Evolutionary conservation across 2,329 filamentous ascomycete genomes (phyloP).

Genomic region (Hypoxylon sp.): DNA sequence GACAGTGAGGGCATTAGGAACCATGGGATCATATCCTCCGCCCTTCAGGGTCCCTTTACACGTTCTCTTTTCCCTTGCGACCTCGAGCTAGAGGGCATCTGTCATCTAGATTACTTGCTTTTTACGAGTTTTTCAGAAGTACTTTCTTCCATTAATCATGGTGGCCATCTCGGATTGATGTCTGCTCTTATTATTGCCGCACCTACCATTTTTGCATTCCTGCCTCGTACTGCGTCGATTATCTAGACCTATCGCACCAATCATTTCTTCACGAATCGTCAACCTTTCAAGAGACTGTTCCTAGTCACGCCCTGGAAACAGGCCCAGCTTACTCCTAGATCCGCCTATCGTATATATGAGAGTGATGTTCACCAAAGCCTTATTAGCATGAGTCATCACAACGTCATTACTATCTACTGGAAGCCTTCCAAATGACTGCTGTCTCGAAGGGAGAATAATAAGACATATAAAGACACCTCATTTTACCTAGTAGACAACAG

Average conservation of each 20-base stretch:
- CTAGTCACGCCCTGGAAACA: background rate
- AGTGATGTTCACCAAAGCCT: conserved; percentile 1
- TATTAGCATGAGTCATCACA: background rate
- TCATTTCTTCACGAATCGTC: background rate
- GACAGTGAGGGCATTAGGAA: conserved; percentile 22
- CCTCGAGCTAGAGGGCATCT: conserved; percentile 17
- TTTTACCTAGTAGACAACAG: no score
- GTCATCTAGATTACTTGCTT: conserved; percentile 37
- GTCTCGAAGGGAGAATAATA: background rate
- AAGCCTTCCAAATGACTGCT: background rate
- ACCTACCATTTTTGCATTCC: conserved; percentile 5
- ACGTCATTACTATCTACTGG: background rate
- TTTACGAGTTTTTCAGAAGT: conserved; percentile 36
- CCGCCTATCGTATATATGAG: background rate
- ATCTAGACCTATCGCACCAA: background rate
- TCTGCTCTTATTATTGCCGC: conserved; percentile 25
- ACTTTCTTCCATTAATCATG: conserved; percentile 34
- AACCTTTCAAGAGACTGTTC: background rate
- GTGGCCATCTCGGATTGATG: conserved; percentile 29
- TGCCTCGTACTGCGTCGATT: background rate
- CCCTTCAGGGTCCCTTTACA: conserved; percentile 8
- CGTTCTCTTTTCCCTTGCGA: conserved; percentile 13
- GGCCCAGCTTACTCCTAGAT: background rate
- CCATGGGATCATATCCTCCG: conserved; percentile 16
- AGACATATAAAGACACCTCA: no score